A percentile compares a stretch with the other conserved stretches of the same genome.
phyloP scores from a whole-genome alignment of 306 rosid species.

The Cicer arietinum region DNA sequence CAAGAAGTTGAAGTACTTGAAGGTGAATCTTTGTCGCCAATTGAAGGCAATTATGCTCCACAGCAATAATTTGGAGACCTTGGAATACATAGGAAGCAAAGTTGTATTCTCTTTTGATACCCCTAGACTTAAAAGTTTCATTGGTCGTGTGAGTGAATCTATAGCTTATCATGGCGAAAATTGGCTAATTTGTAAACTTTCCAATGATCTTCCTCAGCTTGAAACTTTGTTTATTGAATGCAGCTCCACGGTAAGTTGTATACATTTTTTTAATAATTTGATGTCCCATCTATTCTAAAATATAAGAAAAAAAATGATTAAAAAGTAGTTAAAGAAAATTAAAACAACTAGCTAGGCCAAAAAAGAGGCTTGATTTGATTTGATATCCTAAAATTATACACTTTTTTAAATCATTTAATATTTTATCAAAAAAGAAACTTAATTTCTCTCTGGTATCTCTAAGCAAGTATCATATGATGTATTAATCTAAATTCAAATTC shows the following conservation, averaged over 20 bases:
- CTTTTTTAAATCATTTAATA: not conserved
- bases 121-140: conserved; percentile 34
- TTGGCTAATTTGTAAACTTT: conserved; percentile 31
- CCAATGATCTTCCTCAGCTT: conserved; percentile 37
- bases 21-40: conserved; percentile 41
- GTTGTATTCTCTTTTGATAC: conserved; percentile 33
- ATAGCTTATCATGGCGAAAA: not conserved
- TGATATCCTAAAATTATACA: too few species aligned
- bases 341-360: too few species aligned
- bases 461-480: not conserved
- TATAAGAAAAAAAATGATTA: too few species aligned
- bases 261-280: not conserved
- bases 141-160: conserved; percentile 11
- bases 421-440: not conserved
- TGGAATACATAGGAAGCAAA: conserved; percentile 48
- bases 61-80: conserved; percentile 31
- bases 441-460: not conserved
- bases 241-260: conserved; percentile 33
- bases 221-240: conserved; percentile 44
- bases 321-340: too few species aligned
- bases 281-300: too few species aligned
- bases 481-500: not conserved
- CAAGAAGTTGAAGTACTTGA: conserved; percentile 46
- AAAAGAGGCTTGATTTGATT: too few species aligned
- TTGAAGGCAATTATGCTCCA: conserved; percentile 31